A percentile compares a stretch with the other conserved stretches of the same genome.
phyloP scores from a whole-genome alignment of 2,329 filamentous ascomycete genomes.

The Pyrenochaeta sp. region DNA sequence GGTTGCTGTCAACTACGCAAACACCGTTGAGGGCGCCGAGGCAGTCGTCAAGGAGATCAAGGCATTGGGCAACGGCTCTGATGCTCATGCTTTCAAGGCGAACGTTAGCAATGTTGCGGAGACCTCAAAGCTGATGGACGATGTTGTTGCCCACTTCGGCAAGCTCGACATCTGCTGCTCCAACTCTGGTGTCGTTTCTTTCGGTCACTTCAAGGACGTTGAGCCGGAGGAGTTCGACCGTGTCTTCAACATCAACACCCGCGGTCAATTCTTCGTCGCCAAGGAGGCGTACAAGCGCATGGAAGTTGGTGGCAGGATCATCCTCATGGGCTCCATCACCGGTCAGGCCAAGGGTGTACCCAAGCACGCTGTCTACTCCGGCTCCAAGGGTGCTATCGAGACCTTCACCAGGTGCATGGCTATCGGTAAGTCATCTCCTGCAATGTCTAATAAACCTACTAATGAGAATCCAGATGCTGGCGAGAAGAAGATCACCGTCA shows the following conservation, averaged over 20 bases:
- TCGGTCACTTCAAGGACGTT: constrained; percentile 62
- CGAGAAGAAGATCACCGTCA: constrained; percentile 64
- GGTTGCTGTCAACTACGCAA: constrained; percentile 73
- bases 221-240: constrained; percentile 64
- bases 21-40: constrained; percentile 69
- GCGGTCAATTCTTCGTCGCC: constrained; percentile 70
- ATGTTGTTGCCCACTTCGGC: constrained; percentile 69
- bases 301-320: constrained; percentile 60
- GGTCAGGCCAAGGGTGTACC: constrained; percentile 64
- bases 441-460: constrained; percentile 6
- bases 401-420: constrained; percentile 63
- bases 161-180: constrained; percentile 74
- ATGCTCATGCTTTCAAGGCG: constrained; percentile 71
- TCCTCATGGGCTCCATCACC: constrained; percentile 64
- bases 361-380: constrained; percentile 62
- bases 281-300: constrained; percentile 63
- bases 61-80: constrained; percentile 64
- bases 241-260: constrained; percentile 68
- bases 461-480: constrained; percentile 51
- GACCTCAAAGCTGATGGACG: constrained; percentile 68
- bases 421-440: constrained; percentile 46
- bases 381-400: constrained; percentile 63
- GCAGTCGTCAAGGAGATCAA: constrained; percentile 72
- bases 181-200: constrained; percentile 67
- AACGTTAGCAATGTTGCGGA: constrained; percentile 71